A percentile compares a stretch with the other conserved stretches of the same genome.
These are phyloP conservation scores for Cryptosporidium felis DNA, from an alignment of 169 alveolate species.

Conservation along the genomic window DNA sequence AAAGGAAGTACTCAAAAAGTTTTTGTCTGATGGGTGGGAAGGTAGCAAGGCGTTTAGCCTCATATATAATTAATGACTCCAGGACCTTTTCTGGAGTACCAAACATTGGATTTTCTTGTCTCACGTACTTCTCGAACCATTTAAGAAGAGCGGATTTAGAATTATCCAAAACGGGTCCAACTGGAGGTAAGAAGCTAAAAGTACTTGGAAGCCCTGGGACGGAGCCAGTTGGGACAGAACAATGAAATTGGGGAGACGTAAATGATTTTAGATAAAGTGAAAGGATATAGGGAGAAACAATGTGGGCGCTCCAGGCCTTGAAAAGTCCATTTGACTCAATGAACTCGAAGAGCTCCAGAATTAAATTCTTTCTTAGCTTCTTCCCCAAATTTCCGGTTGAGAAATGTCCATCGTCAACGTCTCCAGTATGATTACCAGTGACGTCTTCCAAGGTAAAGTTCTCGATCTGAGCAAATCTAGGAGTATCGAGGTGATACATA, in stretches of 20 bases:
- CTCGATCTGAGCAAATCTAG: slow-evolving; percentile 10
- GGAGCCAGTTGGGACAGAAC: slow-evolving; percentile 47
- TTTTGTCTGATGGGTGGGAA: slow-evolving; percentile 44
- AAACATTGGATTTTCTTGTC: slow-evolving; percentile 43
- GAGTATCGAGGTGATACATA: slow-evolving; percentile 57
- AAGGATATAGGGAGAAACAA: slow-evolving; percentile 51
- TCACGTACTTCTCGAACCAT: slow-evolving; percentile 41
- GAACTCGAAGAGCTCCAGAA: slow-evolving; percentile 24
- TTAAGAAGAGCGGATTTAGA: slow-evolving; percentile 46
- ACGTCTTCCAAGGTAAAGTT: not conserved
- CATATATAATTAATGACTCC: slow-evolving; percentile 50
- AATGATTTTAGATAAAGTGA: slow-evolving; percentile 39
- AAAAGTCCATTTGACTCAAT: slow-evolving; percentile 21
- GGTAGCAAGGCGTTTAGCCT: slow-evolving; percentile 53
- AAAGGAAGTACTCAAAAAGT: slow-evolving; percentile 20
- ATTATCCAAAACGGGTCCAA: slow-evolving; percentile 59
- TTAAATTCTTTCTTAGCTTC: slow-evolving; percentile 13
- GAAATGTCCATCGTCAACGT: not conserved
- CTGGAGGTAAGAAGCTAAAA: slow-evolving; percentile 49
- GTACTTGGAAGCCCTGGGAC: slow-evolving; percentile 23
- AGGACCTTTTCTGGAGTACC: slow-evolving; percentile 17
- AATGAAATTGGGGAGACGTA: slow-evolving; percentile 59
- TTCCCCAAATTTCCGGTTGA: not conserved
- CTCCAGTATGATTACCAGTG: too few species aligned
- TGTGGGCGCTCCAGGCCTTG: slow-evolving; percentile 14